phyloP scores from a whole-genome alignment of 441 rosid species.

The Adansonia rubrostipa region DNA sequence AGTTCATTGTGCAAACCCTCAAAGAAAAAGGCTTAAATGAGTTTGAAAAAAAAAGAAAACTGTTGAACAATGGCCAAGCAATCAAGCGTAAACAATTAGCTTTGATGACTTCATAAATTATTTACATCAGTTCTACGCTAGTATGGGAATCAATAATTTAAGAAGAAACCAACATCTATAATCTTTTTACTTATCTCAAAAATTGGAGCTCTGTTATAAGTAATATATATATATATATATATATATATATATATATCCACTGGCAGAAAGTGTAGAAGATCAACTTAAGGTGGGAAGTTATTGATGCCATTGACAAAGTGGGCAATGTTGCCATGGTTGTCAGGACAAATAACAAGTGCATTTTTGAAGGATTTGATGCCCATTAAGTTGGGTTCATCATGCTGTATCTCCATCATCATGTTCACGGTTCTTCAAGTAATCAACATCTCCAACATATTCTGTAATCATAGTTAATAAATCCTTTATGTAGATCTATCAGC shows the following conservation, averaged over 20 bases:
- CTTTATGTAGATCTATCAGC: slow-evolving; percentile 57
- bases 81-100: slow-evolving; percentile 20
- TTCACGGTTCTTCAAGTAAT: slow-evolving; percentile 61
- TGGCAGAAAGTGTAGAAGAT: neutral
- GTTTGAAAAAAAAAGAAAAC: neutral
- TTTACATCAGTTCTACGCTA: neutral
- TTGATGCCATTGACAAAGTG: slow-evolving; percentile 74
- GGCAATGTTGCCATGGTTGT: slow-evolving; percentile 58
- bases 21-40: neutral
- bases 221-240: too few species aligned
- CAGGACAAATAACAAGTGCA: slow-evolving; percentile 69
- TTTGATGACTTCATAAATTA: neutral
- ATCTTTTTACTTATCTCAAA: too few species aligned
- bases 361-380: slow-evolving; percentile 44
- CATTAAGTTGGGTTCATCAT: slow-evolving; percentile 65
- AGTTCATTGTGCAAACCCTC: neutral
- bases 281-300: slow-evolving; percentile 65
- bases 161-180: too few species aligned
- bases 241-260: too few species aligned
- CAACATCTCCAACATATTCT: slow-evolving; percentile 84
- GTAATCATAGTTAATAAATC: slow-evolving; percentile 65
- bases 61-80: slow-evolving; percentile 6
- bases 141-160: slow-evolving; percentile 1
- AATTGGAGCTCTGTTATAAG: too few species aligned
- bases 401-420: slow-evolving; percentile 67